These are phyloP conservation scores for Casaregolazyma suthepensis DNA, from an alignment of 1,139 yeast species.

Conservation along the genomic window DNA sequence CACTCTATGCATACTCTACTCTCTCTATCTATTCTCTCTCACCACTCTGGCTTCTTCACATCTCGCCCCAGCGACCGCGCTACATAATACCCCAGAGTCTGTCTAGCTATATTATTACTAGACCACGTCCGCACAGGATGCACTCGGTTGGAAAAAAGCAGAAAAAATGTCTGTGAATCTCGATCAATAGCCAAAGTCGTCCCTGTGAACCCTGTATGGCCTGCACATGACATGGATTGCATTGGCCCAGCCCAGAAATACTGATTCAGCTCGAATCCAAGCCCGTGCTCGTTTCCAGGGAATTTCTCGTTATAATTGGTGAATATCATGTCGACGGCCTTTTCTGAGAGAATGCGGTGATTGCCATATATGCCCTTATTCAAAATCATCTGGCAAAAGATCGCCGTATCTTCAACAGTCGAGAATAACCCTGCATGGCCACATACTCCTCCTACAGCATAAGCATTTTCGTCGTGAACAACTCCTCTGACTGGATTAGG, in stretches of 20 bases:
- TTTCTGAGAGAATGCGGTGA: conserved; percentile 7
- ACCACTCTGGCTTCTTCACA: not conserved
- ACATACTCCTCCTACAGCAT: conserved; percentile 14
- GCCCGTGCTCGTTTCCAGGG: conserved; percentile 17
- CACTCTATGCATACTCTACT: no score
- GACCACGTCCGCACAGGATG: conserved; percentile 16
- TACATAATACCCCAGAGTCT: conserved; percentile 7
- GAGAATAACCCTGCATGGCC: conserved; percentile 21
- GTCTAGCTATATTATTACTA: conserved; percentile 14
- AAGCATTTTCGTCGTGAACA: conserved; percentile 21
- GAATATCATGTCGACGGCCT: conserved; percentile 14
- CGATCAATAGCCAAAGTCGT: conserved; percentile 18
- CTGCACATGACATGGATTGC: conserved; percentile 12
- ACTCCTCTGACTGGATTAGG: conserved; percentile 19
- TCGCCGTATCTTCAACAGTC: conserved; percentile 15
- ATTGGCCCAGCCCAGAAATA: conserved; percentile 16
- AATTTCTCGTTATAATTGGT: conserved; percentile 13
- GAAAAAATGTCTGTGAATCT: conserved; percentile 12
- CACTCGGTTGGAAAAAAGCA: conserved; percentile 16
- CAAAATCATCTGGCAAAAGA: conserved; percentile 17
- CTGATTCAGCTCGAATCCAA: conserved; percentile 19
- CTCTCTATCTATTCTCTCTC: not conserved
- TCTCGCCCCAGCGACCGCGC: not conserved
- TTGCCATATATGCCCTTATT: conserved; percentile 15
- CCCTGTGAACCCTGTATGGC: conserved; percentile 21